phyloP scores from a whole-genome alignment of 2,329 filamentous ascomycete species.

The Neophaeococcomyces mojaviensis region DNA sequence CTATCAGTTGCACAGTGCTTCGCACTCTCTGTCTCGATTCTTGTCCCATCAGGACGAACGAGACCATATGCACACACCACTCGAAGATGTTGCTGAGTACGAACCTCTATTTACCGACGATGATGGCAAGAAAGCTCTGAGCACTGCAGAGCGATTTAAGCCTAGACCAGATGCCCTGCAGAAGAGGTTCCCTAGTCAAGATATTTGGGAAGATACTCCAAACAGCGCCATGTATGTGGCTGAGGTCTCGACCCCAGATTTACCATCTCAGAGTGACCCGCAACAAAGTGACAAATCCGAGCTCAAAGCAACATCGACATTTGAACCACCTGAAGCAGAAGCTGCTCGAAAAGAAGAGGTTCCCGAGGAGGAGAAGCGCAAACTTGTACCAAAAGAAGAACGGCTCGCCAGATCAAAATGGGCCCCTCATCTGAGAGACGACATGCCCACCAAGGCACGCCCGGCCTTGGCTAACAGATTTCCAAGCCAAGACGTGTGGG shows the following conservation, averaged over 20 bases:
- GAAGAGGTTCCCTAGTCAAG: slow-evolving; percentile 82
- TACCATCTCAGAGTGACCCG: slow-evolving; percentile 37
- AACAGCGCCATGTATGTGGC: slow-evolving; percentile 69
- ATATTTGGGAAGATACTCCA: slow-evolving; percentile 95
- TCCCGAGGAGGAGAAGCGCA: slow-evolving; percentile 34
- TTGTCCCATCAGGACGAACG: slow-evolving; percentile 45
- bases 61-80: slow-evolving; percentile 54
- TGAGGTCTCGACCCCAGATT: slow-evolving; percentile 75
- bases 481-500: slow-evolving; percentile 89
- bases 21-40: slow-evolving; percentile 41
- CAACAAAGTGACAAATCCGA: slow-evolving; percentile 27
- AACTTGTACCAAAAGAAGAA: slow-evolving; percentile 30
- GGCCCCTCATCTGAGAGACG: slow-evolving; percentile 45
- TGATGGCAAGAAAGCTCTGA: slow-evolving; percentile 46
- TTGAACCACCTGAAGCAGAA: slow-evolving; percentile 44
- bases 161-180: slow-evolving; percentile 45
- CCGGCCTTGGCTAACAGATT: slow-evolving; percentile 63
- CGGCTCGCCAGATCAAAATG: slow-evolving; percentile 25
- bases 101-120: slow-evolving; percentile 83
- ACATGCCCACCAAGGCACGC: slow-evolving; percentile 34
- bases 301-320: slow-evolving; percentile 24
- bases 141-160: slow-evolving; percentile 51
- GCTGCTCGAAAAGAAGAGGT: slow-evolving; percentile 33
- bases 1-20: slow-evolving; percentile 46
- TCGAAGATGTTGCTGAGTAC: slow-evolving; percentile 88